Evolutionary conservation across 192 early-diverging fungal genomes (phyloP).

Genomic region (Backusella circina): DNA sequence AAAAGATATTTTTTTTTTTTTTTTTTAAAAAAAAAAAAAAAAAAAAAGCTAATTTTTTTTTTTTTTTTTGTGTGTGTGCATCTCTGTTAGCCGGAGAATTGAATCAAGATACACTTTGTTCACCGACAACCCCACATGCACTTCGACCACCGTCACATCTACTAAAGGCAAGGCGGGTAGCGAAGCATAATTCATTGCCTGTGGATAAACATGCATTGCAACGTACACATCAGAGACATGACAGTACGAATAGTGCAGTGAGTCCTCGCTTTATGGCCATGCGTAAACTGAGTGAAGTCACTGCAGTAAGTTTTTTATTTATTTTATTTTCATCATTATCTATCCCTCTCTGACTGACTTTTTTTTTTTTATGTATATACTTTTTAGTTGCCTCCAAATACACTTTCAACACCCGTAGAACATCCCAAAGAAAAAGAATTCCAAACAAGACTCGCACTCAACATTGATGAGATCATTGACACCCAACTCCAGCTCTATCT

Average conservation of each 20-base stretch:
- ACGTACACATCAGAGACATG: not conserved
- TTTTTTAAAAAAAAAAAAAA: not conserved
- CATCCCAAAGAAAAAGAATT: not conserved
- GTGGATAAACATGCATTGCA: not conserved
- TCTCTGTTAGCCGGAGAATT: not conserved
- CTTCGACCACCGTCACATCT: constrained; percentile 18
- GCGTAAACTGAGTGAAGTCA: constrained; percentile 14
- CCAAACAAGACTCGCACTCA: not conserved
- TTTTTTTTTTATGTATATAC: not conserved
- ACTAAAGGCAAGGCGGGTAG: constrained; percentile 1
- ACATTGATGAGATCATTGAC: constrained; percentile 16
- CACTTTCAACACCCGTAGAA: not conserved
- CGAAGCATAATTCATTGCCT: not conserved
- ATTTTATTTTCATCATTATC: no score
- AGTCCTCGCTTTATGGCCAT: constrained; percentile 22
- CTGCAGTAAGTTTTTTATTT: not conserved
- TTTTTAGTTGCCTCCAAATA: not conserved
- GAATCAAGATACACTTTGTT: not conserved
- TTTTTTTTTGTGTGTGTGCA: no score
- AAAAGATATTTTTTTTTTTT: not conserved
- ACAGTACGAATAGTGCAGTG: constrained; percentile 10
- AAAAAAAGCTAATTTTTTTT: not conserved
- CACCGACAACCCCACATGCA: not conserved
- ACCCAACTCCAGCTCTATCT: constrained; percentile 11
- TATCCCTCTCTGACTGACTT: not conserved